phyloP scores from a whole-genome alignment of 257 asterid species.

The Lycium ferocissimum region DNA sequence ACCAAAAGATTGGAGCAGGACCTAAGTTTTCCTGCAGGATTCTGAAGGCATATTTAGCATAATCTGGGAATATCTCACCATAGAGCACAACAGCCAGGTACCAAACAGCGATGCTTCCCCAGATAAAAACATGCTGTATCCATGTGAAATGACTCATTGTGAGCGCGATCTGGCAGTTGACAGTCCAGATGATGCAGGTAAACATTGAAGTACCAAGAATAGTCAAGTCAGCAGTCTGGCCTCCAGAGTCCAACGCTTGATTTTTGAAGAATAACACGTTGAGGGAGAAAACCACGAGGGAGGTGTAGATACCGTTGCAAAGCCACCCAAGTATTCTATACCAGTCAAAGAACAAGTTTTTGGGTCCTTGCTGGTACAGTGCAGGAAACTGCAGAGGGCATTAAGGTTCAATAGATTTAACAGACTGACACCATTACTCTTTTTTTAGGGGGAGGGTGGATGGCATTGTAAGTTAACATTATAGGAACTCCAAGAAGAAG shows the following conservation, averaged over 20 bases:
- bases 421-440: conserved; percentile 6
- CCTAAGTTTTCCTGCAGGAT: conserved; percentile 71
- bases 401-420: conserved; percentile 1
- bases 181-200: conserved; percentile 91
- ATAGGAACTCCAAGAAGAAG: background rate
- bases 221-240: conserved; percentile 85
- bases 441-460: background rate
- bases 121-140: conserved; percentile 85
- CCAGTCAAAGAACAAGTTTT: conserved; percentile 91
- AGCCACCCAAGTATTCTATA: conserved; percentile 89
- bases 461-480: background rate
- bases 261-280: conserved; percentile 68
- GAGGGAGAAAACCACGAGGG: conserved; percentile 79
- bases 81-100: conserved; percentile 71
- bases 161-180: conserved; percentile 84
- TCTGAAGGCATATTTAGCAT: conserved; percentile 55
- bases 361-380: conserved; percentile 95
- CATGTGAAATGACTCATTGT: conserved; percentile 97
- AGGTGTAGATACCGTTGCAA: conserved; percentile 87
- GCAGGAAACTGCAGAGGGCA: conserved; percentile 82
- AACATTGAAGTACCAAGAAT: conserved; percentile 93
- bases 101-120: conserved; percentile 78
- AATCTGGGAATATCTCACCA: conserved; percentile 54
- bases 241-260: conserved; percentile 82
- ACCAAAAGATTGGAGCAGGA: conserved; percentile 90